phyloP scores from a whole-genome alignment of 2,329 filamentous ascomycete species.

The Dactylellina haptotyla region DNA sequence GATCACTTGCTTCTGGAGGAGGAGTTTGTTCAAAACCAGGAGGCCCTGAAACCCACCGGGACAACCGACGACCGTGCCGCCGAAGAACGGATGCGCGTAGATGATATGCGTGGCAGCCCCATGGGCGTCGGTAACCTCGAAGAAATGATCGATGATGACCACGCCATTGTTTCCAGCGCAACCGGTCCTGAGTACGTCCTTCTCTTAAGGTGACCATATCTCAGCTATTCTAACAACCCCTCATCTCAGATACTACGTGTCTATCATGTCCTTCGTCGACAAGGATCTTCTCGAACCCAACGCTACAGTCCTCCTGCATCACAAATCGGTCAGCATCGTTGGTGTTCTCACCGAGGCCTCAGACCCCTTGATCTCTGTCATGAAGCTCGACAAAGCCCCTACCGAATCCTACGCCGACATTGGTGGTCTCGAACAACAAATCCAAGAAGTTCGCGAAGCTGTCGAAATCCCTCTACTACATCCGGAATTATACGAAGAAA shows the following conservation, averaged over 20 bases:
- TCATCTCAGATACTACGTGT: conserved; percentile 74
- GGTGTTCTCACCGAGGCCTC: conserved; percentile 96
- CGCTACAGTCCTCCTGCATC: conserved; percentile 91
- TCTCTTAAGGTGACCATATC: not conserved
- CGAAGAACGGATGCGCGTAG: conserved; percentile 91
- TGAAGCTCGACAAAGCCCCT: conserved; percentile 99
- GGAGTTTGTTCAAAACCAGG: conserved; percentile 99
- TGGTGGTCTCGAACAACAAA: conserved; percentile 92
- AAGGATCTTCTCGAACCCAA: conserved; percentile 97
- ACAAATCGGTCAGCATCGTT: conserved; percentile 97
- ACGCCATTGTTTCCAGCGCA: conserved; percentile 96
- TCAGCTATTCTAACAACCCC: not conserved
- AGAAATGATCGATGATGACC: conserved; percentile 99
- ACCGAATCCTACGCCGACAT: conserved; percentile 99
- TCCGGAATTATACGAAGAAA: conserved; percentile 97
- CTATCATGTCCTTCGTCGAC: conserved; percentile 99
- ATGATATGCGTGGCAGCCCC: conserved; percentile 97
- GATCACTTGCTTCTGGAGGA: conserved; percentile 96
- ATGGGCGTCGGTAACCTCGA: conserved; percentile 98
- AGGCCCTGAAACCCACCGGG: conserved; percentile 83
- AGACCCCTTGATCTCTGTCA: conserved; percentile 93
- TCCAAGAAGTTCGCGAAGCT: conserved; percentile 96
- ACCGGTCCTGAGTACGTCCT: conserved; percentile 85
- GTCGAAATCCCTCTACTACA: conserved; percentile 94
- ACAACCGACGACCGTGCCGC: conserved; percentile 82